phyloP scores from a whole-genome alignment of 139 green algal species.

The Closterium sp. region DNA sequence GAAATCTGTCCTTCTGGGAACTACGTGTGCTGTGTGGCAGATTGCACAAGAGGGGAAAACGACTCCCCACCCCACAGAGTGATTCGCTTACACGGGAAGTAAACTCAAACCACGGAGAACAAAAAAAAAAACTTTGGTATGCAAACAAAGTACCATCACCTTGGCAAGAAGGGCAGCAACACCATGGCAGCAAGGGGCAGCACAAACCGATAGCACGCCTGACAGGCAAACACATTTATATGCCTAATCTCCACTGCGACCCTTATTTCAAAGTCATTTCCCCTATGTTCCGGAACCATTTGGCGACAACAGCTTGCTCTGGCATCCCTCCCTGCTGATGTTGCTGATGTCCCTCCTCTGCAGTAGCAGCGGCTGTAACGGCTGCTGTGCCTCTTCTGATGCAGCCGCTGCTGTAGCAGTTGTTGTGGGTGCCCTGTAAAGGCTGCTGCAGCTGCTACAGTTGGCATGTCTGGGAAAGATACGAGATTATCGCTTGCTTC shows the following conservation, averaged over 20 bases:
- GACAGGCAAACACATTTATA: not conserved
- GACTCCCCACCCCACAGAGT: too few relatives aligned
- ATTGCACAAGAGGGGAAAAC: too few relatives aligned
- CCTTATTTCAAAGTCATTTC: not conserved
- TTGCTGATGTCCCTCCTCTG: not conserved
- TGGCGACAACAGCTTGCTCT: not conserved
- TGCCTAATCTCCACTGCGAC: too few relatives aligned
- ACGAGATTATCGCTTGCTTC: not conserved
- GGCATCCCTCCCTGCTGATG: not conserved
- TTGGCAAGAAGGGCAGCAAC: too few relatives aligned
- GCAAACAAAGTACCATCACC: too few relatives aligned
- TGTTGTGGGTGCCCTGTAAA: not conserved
- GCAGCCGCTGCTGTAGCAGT: not conserved
- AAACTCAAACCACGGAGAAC: too few relatives aligned
- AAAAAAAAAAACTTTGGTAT: too few relatives aligned
- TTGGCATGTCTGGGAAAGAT: not conserved
- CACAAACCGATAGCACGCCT: not conserved
- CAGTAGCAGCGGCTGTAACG: not conserved
- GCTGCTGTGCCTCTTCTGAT: not conserved
- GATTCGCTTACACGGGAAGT: too few relatives aligned
- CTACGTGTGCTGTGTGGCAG: too few relatives aligned
- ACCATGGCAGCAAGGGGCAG: not conserved
- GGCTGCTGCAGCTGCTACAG: not conserved
- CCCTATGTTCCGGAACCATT: not conserved
- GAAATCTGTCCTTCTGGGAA: too few relatives aligned